phyloP scores from a whole-genome alignment of 805 yeast genomes.

The Saccharomyces eubayanus region DNA sequence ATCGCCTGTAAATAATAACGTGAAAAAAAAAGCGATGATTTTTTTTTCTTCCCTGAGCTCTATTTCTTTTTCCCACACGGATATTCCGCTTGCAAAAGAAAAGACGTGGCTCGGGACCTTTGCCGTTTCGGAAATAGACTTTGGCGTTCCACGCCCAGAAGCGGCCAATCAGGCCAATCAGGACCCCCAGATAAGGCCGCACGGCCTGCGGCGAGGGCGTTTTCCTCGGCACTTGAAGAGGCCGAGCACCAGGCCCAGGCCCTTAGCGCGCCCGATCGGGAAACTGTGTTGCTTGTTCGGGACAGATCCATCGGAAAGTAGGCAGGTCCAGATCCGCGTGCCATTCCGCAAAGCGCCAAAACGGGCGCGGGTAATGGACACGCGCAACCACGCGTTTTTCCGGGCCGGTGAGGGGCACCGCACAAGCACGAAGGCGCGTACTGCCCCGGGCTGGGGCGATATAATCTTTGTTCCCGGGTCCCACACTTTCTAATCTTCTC shows the following conservation, averaged over 20 bases:
- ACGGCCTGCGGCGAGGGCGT: background rate
- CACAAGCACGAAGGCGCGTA: background rate
- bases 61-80: background rate
- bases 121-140: background rate
- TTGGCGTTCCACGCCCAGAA: background rate
- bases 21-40: background rate
- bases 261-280: background rate
- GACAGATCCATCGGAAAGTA: background rate
- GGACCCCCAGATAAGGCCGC: background rate
- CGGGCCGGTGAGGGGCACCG: background rate
- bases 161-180: background rate
- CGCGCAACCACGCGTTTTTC: background rate
- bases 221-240: background rate
- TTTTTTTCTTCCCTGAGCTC: background rate
- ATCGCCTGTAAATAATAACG: background rate
- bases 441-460: conserved; percentile 1
- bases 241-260: background rate
- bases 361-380: background rate
- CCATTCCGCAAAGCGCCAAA: background rate
- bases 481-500: background rate
- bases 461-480: background rate
- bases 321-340: background rate
- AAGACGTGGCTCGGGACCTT: background rate
- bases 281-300: background rate
- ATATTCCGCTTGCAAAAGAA: background rate